Base-by-base conservation (phyloP, 208 protist species). In the Trypanosoma grayi region DNA sequence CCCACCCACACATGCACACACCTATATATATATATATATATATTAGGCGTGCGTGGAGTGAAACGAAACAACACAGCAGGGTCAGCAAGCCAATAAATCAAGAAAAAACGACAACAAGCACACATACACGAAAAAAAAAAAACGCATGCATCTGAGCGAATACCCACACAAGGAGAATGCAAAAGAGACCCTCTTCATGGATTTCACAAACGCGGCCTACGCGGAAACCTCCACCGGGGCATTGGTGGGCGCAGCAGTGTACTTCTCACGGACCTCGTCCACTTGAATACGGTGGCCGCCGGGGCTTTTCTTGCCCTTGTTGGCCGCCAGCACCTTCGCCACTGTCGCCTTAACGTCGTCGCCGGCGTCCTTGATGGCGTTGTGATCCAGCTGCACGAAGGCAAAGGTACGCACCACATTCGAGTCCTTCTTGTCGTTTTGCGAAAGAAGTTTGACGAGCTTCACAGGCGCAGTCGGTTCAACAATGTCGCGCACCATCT, bases 351-450 rank as follows among this genome's bases (percentile, higher is more conserved):
- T 77, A 36, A 83, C 69, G 34, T 81, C 62, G 33, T 57, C 68
- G 20, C 71, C 75, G 3, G 73, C 36, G 48, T 72, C 70, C 43
- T 78, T 81, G 22, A 85, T 68, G 16, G 73, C 79, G 9, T 76
- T 66, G 40, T 75, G 75, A 37, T 88, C 79, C 25, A 92, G 65
- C 60, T 88, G 81, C n/a, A 92, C 78, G 57, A 92, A 92, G 10
- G 85, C 78, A 63, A 82, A 87, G 14, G 85, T 88, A 43, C 83
- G 77, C 13, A 57, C 69, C 33, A 81, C 51, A 36, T n/a, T 70
- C 13, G 75, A 44, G 56, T 92, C 79, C 46, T 76, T 83, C 37
- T 68, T 66, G 48, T 73, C 71, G 47, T 43, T 70, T 34, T 72
- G 70, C 27, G 73, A 83, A 61, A 83, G 70, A 5, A 83, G 51